Conservation (phyloP, 495 filamentous ascomycete genomes). For the Podospora pseudocomata region DNA sequence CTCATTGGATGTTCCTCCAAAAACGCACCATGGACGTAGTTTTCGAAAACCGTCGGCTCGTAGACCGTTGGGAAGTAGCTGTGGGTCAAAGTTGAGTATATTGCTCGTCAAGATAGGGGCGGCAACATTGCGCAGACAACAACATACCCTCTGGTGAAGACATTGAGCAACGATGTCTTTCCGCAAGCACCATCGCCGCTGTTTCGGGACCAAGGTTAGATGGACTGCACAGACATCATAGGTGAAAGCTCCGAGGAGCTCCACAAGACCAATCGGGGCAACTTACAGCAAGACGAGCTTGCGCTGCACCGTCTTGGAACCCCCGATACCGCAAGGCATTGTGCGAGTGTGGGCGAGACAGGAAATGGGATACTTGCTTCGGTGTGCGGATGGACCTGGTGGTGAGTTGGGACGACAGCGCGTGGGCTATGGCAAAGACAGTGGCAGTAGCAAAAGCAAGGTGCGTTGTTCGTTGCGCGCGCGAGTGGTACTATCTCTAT, state of each 20-base stretch:
- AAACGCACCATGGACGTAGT: conserved; percentile 90
- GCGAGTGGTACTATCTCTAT: background rate
- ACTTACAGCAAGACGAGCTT: conserved; percentile 96
- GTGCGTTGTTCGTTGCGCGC: background rate
- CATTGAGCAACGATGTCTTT: conserved; percentile 95
- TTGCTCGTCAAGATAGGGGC: background rate
- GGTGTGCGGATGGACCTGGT: background rate
- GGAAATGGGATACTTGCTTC: background rate
- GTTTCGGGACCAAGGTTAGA: conserved; percentile 27
- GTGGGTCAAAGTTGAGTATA: conserved; percentile 9
- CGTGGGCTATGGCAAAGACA: background rate
- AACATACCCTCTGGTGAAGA: conserved; percentile 91
- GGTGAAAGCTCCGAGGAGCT: background rate
- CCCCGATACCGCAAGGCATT: conserved; percentile 62
- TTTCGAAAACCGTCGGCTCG: conserved; percentile 98
- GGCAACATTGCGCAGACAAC: background rate
- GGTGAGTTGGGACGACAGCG: background rate
- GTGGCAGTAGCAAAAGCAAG: background rate
- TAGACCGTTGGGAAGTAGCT: conserved; percentile 98
- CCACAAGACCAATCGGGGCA: background rate
- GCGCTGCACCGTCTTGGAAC: conserved; percentile 77
- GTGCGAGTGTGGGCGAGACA: conserved; percentile 20
- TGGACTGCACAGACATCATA: conserved; percentile 12
- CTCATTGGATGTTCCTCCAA: background rate
- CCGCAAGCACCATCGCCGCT: conserved; percentile 97